These are phyloP conservation scores for Neurospora sp. DNA, from an alignment of 2,329 filamentous ascomycete species.

Conservation along the genomic window DNA sequence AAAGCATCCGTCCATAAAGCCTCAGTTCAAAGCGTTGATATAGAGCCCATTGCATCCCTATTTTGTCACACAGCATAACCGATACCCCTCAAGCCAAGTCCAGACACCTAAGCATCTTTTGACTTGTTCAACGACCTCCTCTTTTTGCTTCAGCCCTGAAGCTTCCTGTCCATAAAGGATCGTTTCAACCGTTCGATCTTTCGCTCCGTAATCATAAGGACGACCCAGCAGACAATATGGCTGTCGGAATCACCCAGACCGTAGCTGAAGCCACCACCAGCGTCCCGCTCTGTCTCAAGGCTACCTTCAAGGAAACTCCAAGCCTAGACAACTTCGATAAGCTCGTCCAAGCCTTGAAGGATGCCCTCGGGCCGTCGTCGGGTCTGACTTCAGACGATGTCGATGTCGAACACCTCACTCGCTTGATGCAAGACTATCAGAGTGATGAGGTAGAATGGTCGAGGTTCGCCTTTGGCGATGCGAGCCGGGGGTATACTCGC, in stretches of 20 bases:
- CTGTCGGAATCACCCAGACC: conserved; percentile 16
- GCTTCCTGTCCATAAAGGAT: not conserved
- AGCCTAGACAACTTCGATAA: conserved; percentile 47
- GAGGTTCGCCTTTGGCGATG: conserved; percentile 64
- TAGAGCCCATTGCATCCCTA: not conserved
- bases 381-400: conserved; percentile 76
- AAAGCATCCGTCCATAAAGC: not conserved
- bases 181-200: not conserved
- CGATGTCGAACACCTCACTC: conserved; percentile 59
- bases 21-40: not conserved
- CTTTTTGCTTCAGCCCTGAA: not conserved
- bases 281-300: not conserved
- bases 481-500: conserved; percentile 64
- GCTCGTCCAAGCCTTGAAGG: conserved; percentile 64
- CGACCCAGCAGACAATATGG: conserved; percentile 14
- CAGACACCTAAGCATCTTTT: not conserved
- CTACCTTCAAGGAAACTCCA: not conserved
- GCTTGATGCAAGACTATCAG: conserved; percentile 64
- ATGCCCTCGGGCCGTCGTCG: conserved; percentile 66
- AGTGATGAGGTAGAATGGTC: conserved; percentile 63
- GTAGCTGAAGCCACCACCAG: not conserved
- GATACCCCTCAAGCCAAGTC: not conserved
- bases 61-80: not conserved
- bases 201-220: not conserved
- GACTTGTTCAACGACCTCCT: not conserved